Evolutionary conservation across 176 grass and related monocot genomes (phyloP), one percentile per base, ranked within the genome.

Genomic region (Chrysopogon serrulatus): DNA sequence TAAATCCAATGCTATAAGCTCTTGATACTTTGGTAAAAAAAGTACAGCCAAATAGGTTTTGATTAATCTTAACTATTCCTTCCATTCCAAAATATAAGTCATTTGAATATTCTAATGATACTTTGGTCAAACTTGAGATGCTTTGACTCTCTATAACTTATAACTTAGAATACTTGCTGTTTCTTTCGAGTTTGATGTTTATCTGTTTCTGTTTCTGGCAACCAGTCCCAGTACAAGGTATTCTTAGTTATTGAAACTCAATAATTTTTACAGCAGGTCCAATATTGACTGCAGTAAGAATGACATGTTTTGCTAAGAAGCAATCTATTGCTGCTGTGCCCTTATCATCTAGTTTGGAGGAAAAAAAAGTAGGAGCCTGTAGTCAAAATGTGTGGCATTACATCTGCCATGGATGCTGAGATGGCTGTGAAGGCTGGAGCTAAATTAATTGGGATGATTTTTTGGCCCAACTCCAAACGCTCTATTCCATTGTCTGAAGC

Each of bases 371-470:
- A 81, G 62, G 79, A 88, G 13, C 94, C 85, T 42, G 6, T 88
- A 33, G 94, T 97, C 51, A 94, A 94, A 78, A 97, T 94, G 94
- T 94, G 94, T 11, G 94, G 94, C 42, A 87, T 97, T 53, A 86
- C 94, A 32, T 94, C 89, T 66, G 85, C 92, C 16, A 92, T 33
- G 83, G 94, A 97, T 86, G 91, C 94, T 15, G 92, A 92, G 83
- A 45, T 74, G 3, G 94, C 94, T 18, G 92, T 86, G 47, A 53
- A 66, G 49, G 92, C 94, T 32, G 90, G 94, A 17, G 92, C 94
- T 84, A 92, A 83, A 71, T 87, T 97, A 56, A 97, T 92, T 28
- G 92, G 92, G 51, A 97, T 97, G 94, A 94, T 97, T 83, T 71
- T 97, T 62, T 97, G 94, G 90, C 87, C 94, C 10, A 88, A 90